These are phyloP conservation scores for Prinsepia uniflora DNA, from an alignment of 306 rosid genomes.

Conservation along the genomic window DNA sequence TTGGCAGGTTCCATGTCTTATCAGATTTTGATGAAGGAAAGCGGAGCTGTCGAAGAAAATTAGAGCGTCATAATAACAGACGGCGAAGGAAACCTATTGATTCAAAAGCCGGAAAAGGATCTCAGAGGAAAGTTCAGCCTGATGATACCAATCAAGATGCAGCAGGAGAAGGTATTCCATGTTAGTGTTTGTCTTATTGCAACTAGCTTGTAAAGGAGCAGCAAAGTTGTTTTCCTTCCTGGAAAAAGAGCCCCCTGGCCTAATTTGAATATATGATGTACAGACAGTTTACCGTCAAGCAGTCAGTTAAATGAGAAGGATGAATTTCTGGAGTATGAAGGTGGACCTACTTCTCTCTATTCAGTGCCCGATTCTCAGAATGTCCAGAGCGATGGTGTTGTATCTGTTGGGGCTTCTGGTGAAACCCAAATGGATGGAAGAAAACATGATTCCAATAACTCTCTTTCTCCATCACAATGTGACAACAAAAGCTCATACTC, in stretches of 20 bases:
- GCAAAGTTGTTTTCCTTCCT: constrained; percentile 11
- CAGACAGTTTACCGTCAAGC: constrained; percentile 55
- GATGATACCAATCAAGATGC: constrained; percentile 53
- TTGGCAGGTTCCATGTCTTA: constrained; percentile 72
- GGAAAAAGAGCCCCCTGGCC: constrained; percentile 19
- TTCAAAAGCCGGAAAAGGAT: constrained; percentile 42
- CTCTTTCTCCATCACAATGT: constrained; percentile 49
- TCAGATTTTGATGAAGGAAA: constrained; percentile 95
- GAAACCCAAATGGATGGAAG: constrained; percentile 53
- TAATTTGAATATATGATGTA: constrained; percentile 13
- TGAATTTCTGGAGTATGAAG: constrained; percentile 51
- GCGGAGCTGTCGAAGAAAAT: constrained; percentile 88
- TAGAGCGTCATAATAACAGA: constrained; percentile 88
- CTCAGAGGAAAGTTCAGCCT: constrained; percentile 37
- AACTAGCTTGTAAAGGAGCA: background rate
- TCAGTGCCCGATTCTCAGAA: constrained; percentile 51
- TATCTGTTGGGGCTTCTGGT: constrained; percentile 46
- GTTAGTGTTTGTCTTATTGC: background rate
- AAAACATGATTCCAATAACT: constrained; percentile 50
- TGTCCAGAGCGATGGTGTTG: constrained; percentile 34
- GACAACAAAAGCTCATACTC: constrained; percentile 70
- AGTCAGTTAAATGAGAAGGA: constrained; percentile 45
- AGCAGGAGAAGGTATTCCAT: constrained; percentile 52
- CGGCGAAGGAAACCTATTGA: constrained; percentile 69
- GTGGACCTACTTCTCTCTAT: constrained; percentile 35